Evolutionary conservation across 1,139 yeast species (phyloP).

Genomic region (Pichia sp.): DNA sequence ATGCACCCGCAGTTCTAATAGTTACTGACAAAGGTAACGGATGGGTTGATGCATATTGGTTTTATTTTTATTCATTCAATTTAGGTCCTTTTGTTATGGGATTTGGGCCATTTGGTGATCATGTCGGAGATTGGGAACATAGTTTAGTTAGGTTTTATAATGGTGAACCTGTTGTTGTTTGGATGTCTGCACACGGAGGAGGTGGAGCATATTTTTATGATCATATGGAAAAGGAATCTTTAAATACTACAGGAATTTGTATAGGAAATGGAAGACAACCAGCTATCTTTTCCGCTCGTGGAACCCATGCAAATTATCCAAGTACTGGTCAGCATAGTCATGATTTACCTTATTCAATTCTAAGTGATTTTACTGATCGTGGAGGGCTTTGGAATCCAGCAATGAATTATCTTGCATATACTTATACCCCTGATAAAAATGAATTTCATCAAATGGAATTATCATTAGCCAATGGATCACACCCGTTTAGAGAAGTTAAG

Average conservation of each 20-base stretch:
- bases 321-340: conserved; percentile 96
- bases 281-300: conserved; percentile 81
- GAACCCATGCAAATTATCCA: conserved; percentile 96
- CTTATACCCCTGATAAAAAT: conserved; percentile 50
- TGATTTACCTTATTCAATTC: conserved; percentile 84
- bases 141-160: conserved; percentile 76
- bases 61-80: conserved; percentile 89
- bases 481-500: conserved; percentile 50
- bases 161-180: conserved; percentile 80
- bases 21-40: conserved; percentile 92
- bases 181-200: conserved; percentile 99
- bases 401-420: conserved; percentile 71
- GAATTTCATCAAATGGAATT: conserved; percentile 24
- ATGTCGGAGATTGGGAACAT: conserved; percentile 98
- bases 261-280: conserved; percentile 40
- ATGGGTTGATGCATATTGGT: conserved; percentile 93
- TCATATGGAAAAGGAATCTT: conserved; percentile 47
- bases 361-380: conserved; percentile 89
- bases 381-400: conserved; percentile 96
- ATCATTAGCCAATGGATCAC: conserved; percentile 36
- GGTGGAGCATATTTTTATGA: conserved; percentile 82
- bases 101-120: conserved; percentile 93
- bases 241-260: conserved; percentile 11
- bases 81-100: conserved; percentile 98
- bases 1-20: conserved; percentile 77